Evolutionary conservation across 176 grass and related monocot genomes (phyloP), one percentile per base, ranked within the genome.

Genomic region (Oryza glumipatula): DNA sequence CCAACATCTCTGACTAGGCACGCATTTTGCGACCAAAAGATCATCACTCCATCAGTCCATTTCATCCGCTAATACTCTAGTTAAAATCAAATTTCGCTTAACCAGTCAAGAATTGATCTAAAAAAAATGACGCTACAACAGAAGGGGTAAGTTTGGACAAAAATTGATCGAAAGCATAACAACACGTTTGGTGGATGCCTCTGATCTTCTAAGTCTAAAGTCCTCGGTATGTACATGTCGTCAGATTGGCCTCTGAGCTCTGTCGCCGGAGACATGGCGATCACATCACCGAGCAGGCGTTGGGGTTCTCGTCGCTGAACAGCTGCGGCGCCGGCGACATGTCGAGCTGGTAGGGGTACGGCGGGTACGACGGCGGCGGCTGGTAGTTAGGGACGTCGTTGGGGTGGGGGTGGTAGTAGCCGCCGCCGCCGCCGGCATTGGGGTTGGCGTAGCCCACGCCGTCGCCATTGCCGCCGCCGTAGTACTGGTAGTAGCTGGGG

Each of bases 301-400:
- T 96, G 3, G 97, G 97, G 76, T 99, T 96, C 87, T 99, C 97
- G 85, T 99, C 97, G 81, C 97, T 99, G 74, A 99, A 99, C 73
- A 99, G 38, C 84, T 96, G 92, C 45, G 97, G 79, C 5, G 91
- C 23, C 46, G 84, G 84, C 64, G 84, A 80, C 89, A 79, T 83
- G 77, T 94, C 84, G 45, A 91, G 77, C 15, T 70, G 72, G 69
- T 92, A 89, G 1, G 86, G 60, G 73, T 84, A 82, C 61, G 83
- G 81, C 76, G 39, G 78, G 30, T 88, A 91, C 74, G 54, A 91
- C 74, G 54, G 19, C 54, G 54, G 54, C 54, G 44, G 22, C n/a
- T 36, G 56, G 19, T 74, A 54, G 64, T 74, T 72, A 26, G 69
- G 75, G 63, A 51, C 68, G 80, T n/a, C 74, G 52, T 91, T 88